phyloP scores from a whole-genome alignment of 2,329 filamentous ascomycete genomes.

The Pseudogymnoascus sp. region DNA sequence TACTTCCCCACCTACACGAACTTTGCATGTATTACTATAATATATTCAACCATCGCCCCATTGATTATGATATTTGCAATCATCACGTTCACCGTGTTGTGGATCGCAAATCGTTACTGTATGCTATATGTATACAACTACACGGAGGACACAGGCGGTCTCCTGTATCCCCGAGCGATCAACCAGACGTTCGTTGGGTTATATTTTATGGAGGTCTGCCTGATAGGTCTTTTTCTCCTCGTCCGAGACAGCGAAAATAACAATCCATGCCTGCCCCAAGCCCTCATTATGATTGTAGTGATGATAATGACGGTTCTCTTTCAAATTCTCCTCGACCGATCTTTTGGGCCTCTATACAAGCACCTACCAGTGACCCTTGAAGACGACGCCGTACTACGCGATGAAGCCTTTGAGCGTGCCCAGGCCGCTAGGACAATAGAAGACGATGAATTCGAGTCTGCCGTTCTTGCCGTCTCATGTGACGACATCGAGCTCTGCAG shows the following conservation, averaged over 20 bases:
- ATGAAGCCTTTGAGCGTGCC: slow-evolving; percentile 77
- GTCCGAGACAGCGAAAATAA: slow-evolving; percentile 50
- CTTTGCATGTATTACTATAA: slow-evolving; percentile 82
- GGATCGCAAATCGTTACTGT: slow-evolving; percentile 91
- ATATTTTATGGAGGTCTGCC: slow-evolving; percentile 87
- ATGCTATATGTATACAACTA: slow-evolving; percentile 93
- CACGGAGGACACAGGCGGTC: slow-evolving; percentile 81
- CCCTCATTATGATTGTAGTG: slow-evolving; percentile 74
- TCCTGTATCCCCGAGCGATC: slow-evolving; percentile 85
- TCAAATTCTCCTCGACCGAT: slow-evolving; percentile 72
- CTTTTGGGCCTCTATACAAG: slow-evolving; percentile 77
- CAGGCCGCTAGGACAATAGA: slow-evolving; percentile 66
- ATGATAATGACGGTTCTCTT: slow-evolving; percentile 66
- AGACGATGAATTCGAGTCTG: slow-evolving; percentile 42
- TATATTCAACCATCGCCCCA: slow-evolving; percentile 85
- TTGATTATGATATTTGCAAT: slow-evolving; percentile 90
- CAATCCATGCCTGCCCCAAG: slow-evolving; percentile 65
- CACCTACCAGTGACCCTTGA: slow-evolving; percentile 93
- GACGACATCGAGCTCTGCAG: no score
- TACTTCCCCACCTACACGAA: slow-evolving; percentile 97
- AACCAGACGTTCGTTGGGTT: slow-evolving; percentile 94
- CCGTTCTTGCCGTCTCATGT: neutral
- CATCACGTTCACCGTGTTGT: slow-evolving; percentile 84
- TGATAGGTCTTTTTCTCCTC: slow-evolving; percentile 86
- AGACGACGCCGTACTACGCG: slow-evolving; percentile 86